Evolutionary conservation across 73 alveolate genomes (phyloP), one percentile per base, ranked within the genome.

Genomic region (Paramecium caudatum): DNA sequence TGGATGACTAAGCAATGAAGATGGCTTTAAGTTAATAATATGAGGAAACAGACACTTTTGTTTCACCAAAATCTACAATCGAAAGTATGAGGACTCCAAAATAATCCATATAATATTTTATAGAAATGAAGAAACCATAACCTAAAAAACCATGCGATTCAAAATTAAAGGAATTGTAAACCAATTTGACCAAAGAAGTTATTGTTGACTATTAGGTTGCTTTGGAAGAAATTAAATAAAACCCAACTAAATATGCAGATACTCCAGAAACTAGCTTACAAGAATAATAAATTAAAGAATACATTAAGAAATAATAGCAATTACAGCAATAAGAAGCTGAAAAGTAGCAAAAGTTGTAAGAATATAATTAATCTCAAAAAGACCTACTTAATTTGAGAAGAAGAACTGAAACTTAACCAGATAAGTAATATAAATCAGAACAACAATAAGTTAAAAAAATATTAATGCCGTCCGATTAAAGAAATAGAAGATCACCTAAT

Each of bases 1-100:
- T 74, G 34, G 88, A 74, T 74, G 88, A 74, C 43, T 27, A 74
- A 1, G 88, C 88, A 3, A 74, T 74, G 88, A 74, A 41, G 47
- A 74, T 74, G 88, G 88, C 88, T 16, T 47, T 74, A 5, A 37
- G 88, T 43, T 45, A 74, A 65, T 32, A 65, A 16, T 45, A 37
- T 43, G 88, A 74, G 68, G 88, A 74, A 15, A 37, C 88, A 0
- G 21, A 74, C n/a, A 15, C 47, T 41, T 4, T 37, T 10, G 34
- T 30, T 32, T 34, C 61, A 25, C 47, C 84, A 74, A 74, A 74
- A 23, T 74, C 43, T 4, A 47, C 19, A 41, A 74, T 74, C 46
- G 7, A 41, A 5, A 45, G 9, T 41, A 8, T 23, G 27, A 68
- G 23, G 55, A 41, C 69, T 9, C 88, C 88, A 6, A 41, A 74